These are phyloP conservation scores for Russula brevipes DNA, from an alignment of 768 basidiomycete genomes.

Conservation along the genomic window DNA sequence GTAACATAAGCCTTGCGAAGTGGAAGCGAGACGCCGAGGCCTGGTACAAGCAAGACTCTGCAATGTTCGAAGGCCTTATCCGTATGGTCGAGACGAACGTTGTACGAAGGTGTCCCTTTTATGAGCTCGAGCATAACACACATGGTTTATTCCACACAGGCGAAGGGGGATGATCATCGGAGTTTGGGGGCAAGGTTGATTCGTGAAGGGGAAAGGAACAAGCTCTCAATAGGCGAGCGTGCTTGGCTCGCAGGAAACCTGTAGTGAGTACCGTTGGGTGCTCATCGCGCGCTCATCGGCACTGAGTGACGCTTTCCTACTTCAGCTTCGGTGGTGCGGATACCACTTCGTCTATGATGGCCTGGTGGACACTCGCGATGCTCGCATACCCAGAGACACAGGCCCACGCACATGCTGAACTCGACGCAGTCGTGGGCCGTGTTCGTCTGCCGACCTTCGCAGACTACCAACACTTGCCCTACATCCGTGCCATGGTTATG, in stretches of 20 bases:
- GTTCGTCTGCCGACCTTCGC: background rate
- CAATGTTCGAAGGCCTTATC: slow-evolving; percentile 5
- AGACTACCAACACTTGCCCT: background rate
- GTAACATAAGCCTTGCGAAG: background rate
- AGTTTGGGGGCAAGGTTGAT: slow-evolving; percentile 10
- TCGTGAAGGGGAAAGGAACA: background rate
- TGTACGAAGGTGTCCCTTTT: background rate
- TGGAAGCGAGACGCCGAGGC: slow-evolving; percentile 14
- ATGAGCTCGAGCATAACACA: background rate
- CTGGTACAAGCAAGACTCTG: background rate
- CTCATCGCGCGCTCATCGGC: no score
- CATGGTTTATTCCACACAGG: background rate
- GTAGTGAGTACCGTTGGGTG: background rate
- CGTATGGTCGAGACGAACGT: background rate
- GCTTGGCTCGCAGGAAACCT: slow-evolving; percentile 11
- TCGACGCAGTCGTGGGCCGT: background rate
- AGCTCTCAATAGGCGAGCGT: slow-evolving; percentile 7
- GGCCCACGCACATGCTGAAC: background rate
- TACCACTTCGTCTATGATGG: background rate
- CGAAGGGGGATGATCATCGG: background rate
- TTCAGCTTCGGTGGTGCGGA: background rate
- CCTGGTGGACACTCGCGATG: background rate
- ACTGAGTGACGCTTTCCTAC: background rate
- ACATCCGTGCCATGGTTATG: background rate
- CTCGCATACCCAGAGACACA: slow-evolving; percentile 3